Conservation (phyloP, 768 basidiomycete genomes). For the Pisolithus orientalis region DNA sequence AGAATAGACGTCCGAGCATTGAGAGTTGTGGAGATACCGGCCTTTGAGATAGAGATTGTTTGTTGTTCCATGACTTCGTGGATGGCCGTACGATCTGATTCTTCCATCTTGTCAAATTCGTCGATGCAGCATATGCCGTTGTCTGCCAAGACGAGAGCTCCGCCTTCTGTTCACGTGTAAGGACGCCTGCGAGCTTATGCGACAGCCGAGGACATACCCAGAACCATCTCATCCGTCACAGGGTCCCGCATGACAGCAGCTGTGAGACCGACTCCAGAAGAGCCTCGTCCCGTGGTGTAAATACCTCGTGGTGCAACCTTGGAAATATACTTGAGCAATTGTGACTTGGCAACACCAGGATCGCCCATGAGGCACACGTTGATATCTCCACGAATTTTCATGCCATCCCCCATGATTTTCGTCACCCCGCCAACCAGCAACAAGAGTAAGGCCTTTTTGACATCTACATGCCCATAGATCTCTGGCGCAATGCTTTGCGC, state of each 20-base stretch:
- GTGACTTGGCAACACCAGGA: conserved; percentile 98
- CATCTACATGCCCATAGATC: conserved; percentile 95
- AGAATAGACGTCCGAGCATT: conserved; percentile 97
- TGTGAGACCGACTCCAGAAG: conserved; percentile 96
- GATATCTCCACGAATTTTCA: conserved; percentile 98
- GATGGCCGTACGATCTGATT: conserved; percentile 93
- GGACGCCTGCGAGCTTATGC: neutral
- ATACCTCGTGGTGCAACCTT: conserved; percentile 97
- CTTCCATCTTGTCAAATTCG: conserved; percentile 99
- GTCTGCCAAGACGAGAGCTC: conserved; percentile 97
- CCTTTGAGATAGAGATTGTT: conserved; percentile 98
- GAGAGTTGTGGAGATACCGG: conserved; percentile 96
- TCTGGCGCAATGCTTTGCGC: conserved; percentile 96
- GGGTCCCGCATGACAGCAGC: conserved; percentile 99
- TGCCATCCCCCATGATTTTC: conserved; percentile 91
- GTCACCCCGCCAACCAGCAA: conserved; percentile 95
- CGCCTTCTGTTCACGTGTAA: conserved; percentile 69
- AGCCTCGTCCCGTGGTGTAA: conserved; percentile 97
- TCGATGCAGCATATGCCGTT: conserved; percentile 99
- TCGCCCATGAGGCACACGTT: conserved; percentile 99
- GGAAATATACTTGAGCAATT: conserved; percentile 94
- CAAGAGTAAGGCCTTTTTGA: conserved; percentile 92
- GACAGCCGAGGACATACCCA: conserved; percentile 57
- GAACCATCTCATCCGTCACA: conserved; percentile 98
- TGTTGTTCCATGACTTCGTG: conserved; percentile 99